Conservation (phyloP, 2,329 filamentous ascomycete genomes). For the Pezicula neosporulosa region DNA sequence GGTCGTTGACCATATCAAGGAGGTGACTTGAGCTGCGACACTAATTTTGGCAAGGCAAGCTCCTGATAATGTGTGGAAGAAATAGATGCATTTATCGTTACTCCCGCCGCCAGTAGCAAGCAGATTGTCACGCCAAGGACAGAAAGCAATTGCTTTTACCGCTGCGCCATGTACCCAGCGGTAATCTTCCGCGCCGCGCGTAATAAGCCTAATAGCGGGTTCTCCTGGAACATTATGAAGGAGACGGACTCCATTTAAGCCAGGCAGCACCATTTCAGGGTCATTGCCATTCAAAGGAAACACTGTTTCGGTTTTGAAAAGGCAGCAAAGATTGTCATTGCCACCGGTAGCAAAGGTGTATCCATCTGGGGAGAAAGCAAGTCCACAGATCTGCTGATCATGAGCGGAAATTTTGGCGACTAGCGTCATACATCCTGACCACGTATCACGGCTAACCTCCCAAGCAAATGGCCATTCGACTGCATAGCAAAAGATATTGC, state of each 20-base stretch:
- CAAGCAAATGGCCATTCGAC: conserved; percentile 76
- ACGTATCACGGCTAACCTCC: conserved; percentile 62
- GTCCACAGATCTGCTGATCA: conserved; percentile 84
- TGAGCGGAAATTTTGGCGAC: conserved; percentile 76
- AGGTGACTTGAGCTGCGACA: conserved; percentile 90
- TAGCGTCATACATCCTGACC: conserved; percentile 75
- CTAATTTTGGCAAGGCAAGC: conserved; percentile 85
- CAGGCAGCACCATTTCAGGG: conserved; percentile 15
- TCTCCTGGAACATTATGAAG: conserved; percentile 28
- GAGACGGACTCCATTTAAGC: conserved; percentile 25
- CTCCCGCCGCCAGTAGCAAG: conserved; percentile 90
- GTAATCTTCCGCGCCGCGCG: conserved; percentile 59
- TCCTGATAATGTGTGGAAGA: conserved; percentile 84
- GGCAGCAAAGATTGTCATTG: conserved; percentile 85
- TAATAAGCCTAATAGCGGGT: conserved; percentile 41
- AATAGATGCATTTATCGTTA: conserved; percentile 93
- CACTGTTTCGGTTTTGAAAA: conserved; percentile 57
- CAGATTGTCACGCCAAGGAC: conserved; percentile 85
- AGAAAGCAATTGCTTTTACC: conserved; percentile 95
- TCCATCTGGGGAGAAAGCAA: conserved; percentile 82
- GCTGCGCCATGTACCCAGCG: conserved; percentile 79
- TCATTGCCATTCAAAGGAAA: conserved; percentile 8
- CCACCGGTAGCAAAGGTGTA: conserved; percentile 79
- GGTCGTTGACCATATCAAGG: conserved; percentile 83
- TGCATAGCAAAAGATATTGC: conserved; percentile 82